phyloP scores from a whole-genome alignment of 1,284 basidiomycete genomes.

The Cryptococcus amylolentus region DNA sequence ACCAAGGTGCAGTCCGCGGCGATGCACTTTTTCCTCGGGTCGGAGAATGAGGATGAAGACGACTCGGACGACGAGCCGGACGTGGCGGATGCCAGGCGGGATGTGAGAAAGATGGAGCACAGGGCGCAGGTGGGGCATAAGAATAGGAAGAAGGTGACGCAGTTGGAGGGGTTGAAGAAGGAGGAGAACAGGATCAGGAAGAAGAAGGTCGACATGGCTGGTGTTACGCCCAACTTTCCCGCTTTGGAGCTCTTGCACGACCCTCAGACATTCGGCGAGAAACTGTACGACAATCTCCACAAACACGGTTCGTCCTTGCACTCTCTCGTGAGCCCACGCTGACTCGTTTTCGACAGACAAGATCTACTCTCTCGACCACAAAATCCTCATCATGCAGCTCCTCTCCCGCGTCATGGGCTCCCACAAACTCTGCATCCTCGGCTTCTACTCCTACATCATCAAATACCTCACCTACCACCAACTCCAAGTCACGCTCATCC shows the following conservation, averaged over 20 bases:
- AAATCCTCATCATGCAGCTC: conserved; percentile 95
- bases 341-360: conserved; percentile 60
- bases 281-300: conserved; percentile 82
- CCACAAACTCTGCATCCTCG: conserved; percentile 89
- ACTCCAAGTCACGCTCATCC: conserved; percentile 87
- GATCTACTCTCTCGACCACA: conserved; percentile 90
- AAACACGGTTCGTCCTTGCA: conserved; percentile 55
- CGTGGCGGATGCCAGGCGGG: conserved; percentile 58
- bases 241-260: conserved; percentile 92
- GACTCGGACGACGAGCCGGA: conserved; percentile 72
- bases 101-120: conserved; percentile 73
- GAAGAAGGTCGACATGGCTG: conserved; percentile 51
- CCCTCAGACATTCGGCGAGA: conserved; percentile 93
- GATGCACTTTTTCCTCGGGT: conserved; percentile 94
- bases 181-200: conserved; percentile 59
- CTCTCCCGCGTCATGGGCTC: conserved; percentile 90
- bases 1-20: conserved; percentile 94
- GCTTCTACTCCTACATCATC: conserved; percentile 96
- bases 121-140: conserved; percentile 85
- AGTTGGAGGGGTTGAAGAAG: conserved; percentile 55
- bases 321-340: not conserved
- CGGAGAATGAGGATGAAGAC: conserved; percentile 64
- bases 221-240: conserved; percentile 72
- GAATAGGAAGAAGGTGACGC: conserved; percentile 72
- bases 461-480: conserved; percentile 90